phyloP scores from a whole-genome alignment of 495 filamentous ascomycete genomes.

The Lasiosphaeris hirsuta region DNA sequence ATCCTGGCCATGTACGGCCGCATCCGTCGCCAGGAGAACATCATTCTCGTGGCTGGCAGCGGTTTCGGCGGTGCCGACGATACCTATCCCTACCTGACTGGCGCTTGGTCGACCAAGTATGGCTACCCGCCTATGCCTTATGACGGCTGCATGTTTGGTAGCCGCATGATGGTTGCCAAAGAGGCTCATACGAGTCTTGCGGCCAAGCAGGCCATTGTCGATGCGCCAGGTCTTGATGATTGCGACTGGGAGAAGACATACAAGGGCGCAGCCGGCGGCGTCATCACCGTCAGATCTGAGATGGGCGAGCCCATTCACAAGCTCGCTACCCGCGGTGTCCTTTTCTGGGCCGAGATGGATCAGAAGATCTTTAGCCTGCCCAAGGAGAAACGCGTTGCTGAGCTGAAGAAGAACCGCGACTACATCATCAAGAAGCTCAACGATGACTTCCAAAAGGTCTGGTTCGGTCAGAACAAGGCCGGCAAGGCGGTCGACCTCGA shows the following conservation, averaged over 20 bases:
- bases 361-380: slow-evolving; percentile 94
- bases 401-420: slow-evolving; percentile 85
- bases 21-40: slow-evolving; percentile 76
- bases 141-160: slow-evolving; percentile 86
- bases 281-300: slow-evolving; percentile 95
- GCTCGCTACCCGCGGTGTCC: slow-evolving; percentile 88
- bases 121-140: slow-evolving; percentile 93
- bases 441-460: slow-evolving; percentile 97
- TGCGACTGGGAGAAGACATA: slow-evolving; percentile 95
- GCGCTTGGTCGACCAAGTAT: slow-evolving; percentile 77
- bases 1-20: slow-evolving; percentile 88
- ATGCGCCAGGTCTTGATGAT: slow-evolving; percentile 85
- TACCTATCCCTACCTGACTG: slow-evolving; percentile 90
- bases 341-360: slow-evolving; percentile 98
- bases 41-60: slow-evolving; percentile 85
- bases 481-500: slow-evolving; percentile 88
- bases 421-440: slow-evolving; percentile 98
- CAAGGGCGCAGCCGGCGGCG: slow-evolving; percentile 83
- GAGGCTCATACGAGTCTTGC: slow-evolving; percentile 90
- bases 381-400: slow-evolving; percentile 87
- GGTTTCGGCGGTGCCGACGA: slow-evolving; percentile 89
- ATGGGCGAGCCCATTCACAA: slow-evolving; percentile 99
- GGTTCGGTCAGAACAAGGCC: slow-evolving; percentile 88
- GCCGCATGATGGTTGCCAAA: slow-evolving; percentile 91
- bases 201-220: slow-evolving; percentile 92